phyloP scores from a whole-genome alignment of 2,329 filamentous ascomycete species.

The Phaeosphaeriaceae sp. region DNA sequence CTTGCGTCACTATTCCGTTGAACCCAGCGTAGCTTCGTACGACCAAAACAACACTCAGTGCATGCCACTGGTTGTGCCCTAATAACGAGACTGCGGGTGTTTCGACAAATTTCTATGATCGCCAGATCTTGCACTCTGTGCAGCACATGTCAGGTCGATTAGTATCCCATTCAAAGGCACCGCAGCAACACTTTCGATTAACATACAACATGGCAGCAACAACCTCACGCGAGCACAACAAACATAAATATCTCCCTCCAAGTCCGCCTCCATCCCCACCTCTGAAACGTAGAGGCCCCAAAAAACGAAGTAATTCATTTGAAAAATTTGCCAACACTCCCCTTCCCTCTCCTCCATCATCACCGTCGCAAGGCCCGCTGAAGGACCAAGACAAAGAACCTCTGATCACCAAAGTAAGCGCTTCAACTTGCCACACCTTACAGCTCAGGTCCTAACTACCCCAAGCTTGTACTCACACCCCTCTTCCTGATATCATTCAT shows the following conservation, averaged over 20 bases:
- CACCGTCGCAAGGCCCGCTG: constrained; percentile 22
- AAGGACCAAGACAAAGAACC: constrained; percentile 25
- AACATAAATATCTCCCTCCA: constrained; percentile 24
- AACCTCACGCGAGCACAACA: constrained; percentile 17
- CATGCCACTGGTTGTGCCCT: neutral
- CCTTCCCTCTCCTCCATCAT: constrained; percentile 27
- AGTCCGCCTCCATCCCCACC: constrained; percentile 41
- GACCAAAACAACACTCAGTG: neutral
- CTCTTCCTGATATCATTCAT: constrained; percentile 69
- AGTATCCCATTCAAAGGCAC: neutral
- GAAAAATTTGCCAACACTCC: constrained; percentile 35
- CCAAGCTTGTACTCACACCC: constrained; percentile 63
- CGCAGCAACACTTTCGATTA: neutral
- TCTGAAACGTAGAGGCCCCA: constrained; percentile 23
- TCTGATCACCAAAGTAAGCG: constrained; percentile 32
- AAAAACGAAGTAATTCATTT: constrained; percentile 40
- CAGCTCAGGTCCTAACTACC: neutral
- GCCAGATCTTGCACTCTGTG: neutral
- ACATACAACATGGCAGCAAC: constrained; percentile 17
- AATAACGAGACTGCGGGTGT: neutral
- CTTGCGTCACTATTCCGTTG: constrained; percentile 20
- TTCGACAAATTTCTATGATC: neutral
- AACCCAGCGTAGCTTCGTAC: constrained; percentile 7
- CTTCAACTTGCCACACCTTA: too few species aligned
- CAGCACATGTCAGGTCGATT: neutral